Base-by-base conservation (phyloP, 805 yeast genomes). In the Candida fluviatilis region DNA sequence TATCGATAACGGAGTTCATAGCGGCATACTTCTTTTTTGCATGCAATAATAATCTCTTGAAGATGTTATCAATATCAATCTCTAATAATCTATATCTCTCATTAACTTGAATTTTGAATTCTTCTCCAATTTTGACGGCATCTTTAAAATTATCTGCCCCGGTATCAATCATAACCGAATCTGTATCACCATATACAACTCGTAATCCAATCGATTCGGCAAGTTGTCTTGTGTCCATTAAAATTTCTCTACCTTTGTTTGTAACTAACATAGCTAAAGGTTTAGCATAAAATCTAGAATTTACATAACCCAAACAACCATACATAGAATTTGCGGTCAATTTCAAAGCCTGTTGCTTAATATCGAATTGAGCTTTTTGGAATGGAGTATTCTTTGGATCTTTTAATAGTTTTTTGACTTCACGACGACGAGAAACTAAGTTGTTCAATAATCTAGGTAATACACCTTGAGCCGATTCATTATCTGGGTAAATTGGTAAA, bases 261-360 rank as follows among this genome's bases (percentile, higher is more conserved):
- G 99, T 93, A 41, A 89, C 95, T 52, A 93, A 70, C 90, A 87
- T 87, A 4, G 99, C 99, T 50, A 93, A 70, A 0, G 98, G 96
- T 54, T 86, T 84, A 10, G 99, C 99, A 55, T 90, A 91, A 60
- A 93, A 93, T 53, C 99, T 76, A 16, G 97, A 88, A 51, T 84
- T 76, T 5, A 84, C 84, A 59, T 82, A 90, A 49, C 99, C 99
- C 51, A 93, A 74, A 75, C 98, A 93, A 56, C 99, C 99, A 65
- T 93, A 93, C 97, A 93, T 91, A n/a, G 99, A 93, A 63, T 93
- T 93, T 19, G 99, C 99, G 2, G 99, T 95, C 57, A 93, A 72
- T 59, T 93, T 93, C 57, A 93, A 75, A 0, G 99, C 98, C 58
- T 84, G 95, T 62, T 93, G 99, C 55, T 90, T 87, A 55, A 90